Conservation (phyloP, 2,329 filamentous ascomycete species). For the Trichoderma sp. region DNA sequence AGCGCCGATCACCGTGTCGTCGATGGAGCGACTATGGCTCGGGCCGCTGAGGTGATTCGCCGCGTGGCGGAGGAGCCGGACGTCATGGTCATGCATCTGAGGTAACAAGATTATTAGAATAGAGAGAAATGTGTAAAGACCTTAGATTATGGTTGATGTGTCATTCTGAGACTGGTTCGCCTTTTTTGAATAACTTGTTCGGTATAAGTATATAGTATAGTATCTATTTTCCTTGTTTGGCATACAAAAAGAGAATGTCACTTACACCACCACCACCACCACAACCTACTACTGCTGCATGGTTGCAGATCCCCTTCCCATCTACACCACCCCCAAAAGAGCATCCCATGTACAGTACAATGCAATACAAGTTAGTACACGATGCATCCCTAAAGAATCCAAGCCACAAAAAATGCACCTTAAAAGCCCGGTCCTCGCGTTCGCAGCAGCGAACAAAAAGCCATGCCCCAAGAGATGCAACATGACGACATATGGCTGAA, state of each 20-base stretch:
- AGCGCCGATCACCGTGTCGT: constrained; percentile 92
- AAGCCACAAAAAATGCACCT: neutral
- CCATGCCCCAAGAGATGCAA: neutral
- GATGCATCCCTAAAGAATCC: neutral
- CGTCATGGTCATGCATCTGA: constrained; percentile 78
- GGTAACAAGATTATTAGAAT: constrained; percentile 44
- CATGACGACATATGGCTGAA: neutral
- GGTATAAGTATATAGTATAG: neutral
- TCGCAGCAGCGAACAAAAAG: neutral
- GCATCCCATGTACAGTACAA: neutral
- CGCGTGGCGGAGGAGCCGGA: constrained; percentile 80
- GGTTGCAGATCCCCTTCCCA: neutral
- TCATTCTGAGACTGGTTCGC: neutral
- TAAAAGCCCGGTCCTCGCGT: neutral
- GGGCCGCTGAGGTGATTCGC: constrained; percentile 79
- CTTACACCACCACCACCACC: neutral
- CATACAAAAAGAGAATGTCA: neutral
- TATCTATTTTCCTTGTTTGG: neutral
- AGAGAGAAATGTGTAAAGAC: neutral
- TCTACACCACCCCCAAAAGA: neutral
- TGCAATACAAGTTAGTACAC: neutral
- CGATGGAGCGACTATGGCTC: constrained; percentile 90
- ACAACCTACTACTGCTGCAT: neutral
- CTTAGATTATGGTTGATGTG: constrained; percentile 7
- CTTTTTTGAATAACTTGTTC: neutral